Conservation (phyloP, 139 green algal genomes). For the Coelastrella sp. region DNA sequence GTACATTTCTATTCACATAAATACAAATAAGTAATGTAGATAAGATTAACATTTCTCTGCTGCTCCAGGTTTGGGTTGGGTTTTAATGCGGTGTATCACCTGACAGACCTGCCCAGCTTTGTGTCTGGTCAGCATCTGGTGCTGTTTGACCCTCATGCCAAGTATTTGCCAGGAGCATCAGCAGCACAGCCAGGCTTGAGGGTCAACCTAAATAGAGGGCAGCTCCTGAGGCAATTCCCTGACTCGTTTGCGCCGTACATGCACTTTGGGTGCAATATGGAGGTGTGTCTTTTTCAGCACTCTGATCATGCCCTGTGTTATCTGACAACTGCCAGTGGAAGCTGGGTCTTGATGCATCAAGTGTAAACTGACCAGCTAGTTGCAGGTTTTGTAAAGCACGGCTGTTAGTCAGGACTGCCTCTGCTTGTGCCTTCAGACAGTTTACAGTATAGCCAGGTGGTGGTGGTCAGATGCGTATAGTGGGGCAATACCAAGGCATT, state of each 20-base stretch:
- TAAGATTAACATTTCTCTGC: too few species aligned
- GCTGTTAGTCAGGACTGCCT: too few species aligned
- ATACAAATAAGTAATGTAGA: too few species aligned
- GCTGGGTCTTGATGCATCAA: background rate
- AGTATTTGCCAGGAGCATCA: conserved; percentile 61
- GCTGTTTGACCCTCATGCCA: conserved; percentile 85
- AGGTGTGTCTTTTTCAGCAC: background rate
- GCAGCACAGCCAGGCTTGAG: conserved; percentile 65
- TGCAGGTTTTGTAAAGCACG: too few species aligned
- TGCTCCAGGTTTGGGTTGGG: conserved; percentile 61
- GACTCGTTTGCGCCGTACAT: conserved; percentile 77
- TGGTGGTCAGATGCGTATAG: too few species aligned
- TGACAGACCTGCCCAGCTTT: conserved; percentile 84
- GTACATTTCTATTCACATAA: too few species aligned
- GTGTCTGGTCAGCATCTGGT: conserved; percentile 81
- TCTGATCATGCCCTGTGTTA: background rate
- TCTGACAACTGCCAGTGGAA: background rate
- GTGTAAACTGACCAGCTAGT: background rate
- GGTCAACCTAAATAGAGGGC: conserved; percentile 70
- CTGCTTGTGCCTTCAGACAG: too few species aligned
- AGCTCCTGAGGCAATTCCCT: conserved; percentile 79
- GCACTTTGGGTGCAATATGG: conserved; percentile 76
- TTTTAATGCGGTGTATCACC: conserved; percentile 86
- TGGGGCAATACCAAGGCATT: too few species aligned
- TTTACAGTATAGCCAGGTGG: too few species aligned